Base-by-base conservation (phyloP, 441 rosid genomes). In the Adansonia madagascariensis region DNA sequence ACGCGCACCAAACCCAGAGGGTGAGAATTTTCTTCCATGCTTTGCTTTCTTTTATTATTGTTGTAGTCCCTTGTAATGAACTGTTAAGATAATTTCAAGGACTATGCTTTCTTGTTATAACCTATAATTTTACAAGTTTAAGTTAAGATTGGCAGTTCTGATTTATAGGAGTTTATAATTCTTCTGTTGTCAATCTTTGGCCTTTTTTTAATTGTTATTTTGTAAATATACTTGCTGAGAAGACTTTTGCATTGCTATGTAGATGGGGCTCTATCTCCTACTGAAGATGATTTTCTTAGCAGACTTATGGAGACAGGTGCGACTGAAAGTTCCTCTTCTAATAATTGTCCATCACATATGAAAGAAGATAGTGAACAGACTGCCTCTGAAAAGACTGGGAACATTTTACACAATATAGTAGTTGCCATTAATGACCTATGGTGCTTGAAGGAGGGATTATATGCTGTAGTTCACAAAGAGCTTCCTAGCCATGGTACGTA, bases 231-330 rank as follows among this genome's bases (percentile, higher is more conserved):
- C 50, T 80, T 80, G 39, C 79, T 87, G 86, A 85, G 78, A 78
- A 76, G 69, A 64, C 7, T 64, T 78, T 79, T 60, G 53, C 77
- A 81, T 83, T 83, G 71, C 76, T 80, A 8, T 59, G 46, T 69
- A 94, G 99, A 81, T 79, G 92, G 76, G 78, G 78, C 79, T 60
- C 78, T 87, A 71, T 79, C 89, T 55, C 75, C 83, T 69, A 77
- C 81, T 4, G 86, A 88, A 83, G 90, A 91, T 68, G 88, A 83
- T 79, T 90, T 93, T 75, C 91, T 88, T 72, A 80, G 88, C 80
- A 92, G 96, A 41, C 91, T 94, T 18, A 82, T 80, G 11, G 91
- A 91, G 84, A 89, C 91, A 39, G 96, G 97, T 84, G 98, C 96
- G 39, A 91, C 94, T 39, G 97, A 92, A 84, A 89, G 87, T 86